Evolutionary conservation across 1,284 basidiomycete genomes (phyloP).

Genomic region (Athelia sp.): DNA sequence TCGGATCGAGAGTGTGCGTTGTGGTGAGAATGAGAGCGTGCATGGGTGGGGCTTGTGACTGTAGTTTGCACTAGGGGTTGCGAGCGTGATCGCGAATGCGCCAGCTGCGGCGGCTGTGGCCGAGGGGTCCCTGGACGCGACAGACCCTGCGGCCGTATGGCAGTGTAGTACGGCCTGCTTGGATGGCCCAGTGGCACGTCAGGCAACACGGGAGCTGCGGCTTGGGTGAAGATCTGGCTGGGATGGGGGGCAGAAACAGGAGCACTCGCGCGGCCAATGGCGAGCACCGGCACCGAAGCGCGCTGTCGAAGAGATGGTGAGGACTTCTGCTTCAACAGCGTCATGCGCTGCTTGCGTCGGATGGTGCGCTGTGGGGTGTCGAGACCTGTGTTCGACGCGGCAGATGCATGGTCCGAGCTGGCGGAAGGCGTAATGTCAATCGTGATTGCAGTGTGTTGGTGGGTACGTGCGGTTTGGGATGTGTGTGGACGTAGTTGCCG

Average conservation of each 20-base stretch:
- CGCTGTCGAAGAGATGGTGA: neutral
- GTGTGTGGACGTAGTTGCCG: neutral
- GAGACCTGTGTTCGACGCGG: neutral
- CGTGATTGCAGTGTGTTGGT: neutral
- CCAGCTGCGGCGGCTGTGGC: too few relatives aligned
- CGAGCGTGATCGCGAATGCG: too few relatives aligned
- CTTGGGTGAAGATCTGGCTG: too few relatives aligned
- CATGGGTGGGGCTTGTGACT: too few relatives aligned
- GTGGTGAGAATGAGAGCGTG: neutral
- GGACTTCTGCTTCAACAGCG: neutral
- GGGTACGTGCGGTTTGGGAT: neutral
- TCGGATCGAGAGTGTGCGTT: neutral
- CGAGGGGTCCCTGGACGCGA: neutral
- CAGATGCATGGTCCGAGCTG: neutral
- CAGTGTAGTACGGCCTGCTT: neutral
- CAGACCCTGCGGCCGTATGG: neutral
- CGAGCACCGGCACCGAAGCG: neutral
- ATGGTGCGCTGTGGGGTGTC: neutral
- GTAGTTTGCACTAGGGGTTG: too few relatives aligned
- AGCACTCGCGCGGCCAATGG: too few relatives aligned
- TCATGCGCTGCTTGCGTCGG: neutral
- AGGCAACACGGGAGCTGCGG: too few relatives aligned
- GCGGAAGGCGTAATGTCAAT: too few relatives aligned
- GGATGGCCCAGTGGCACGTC: neutral
- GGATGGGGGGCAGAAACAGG: too few relatives aligned